A percentile compares a stretch with the other conserved stretches of the same genome.
Evolutionary conservation across 768 basidiomycete species (phyloP).

Genomic region (Mycena latifolia): DNA sequence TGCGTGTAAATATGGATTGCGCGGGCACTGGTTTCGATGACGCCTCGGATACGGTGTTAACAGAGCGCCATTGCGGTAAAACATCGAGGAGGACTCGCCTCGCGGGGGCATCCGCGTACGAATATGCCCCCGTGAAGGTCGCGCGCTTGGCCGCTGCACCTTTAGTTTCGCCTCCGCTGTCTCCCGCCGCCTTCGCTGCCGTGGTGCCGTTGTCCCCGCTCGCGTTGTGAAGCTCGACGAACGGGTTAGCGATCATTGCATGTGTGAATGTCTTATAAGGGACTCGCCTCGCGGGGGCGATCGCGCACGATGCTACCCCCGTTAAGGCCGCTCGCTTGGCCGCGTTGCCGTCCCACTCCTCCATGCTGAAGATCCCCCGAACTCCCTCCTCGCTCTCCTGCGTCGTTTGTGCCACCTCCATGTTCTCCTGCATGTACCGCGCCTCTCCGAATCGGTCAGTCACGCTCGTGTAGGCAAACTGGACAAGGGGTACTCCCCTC

Average conservation of each 20-base stretch:
- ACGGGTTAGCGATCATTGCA: background rate
- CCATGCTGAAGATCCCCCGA: background rate
- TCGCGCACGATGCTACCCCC: no score
- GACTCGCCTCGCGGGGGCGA: no score
- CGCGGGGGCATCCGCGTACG: constrained; percentile 17
- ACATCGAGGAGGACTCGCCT: background rate
- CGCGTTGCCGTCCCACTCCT: background rate
- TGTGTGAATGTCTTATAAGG: background rate
- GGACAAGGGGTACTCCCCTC: no score
- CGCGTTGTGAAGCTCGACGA: background rate
- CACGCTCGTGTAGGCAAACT: no score
- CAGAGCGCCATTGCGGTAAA: background rate
- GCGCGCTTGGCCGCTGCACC: background rate
- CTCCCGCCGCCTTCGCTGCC: constrained; percentile 33
- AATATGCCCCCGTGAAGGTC: constrained; percentile 14
- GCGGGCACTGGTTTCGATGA: background rate
- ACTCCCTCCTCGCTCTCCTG: no score
- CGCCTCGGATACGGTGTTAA: background rate
- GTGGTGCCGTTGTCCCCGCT: constrained; percentile 30
- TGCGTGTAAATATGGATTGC: background rate
- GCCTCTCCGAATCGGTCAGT: no score
- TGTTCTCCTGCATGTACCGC: no score
- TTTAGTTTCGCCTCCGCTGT: background rate
- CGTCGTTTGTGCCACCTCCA: no score
- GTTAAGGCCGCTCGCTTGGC: constrained; percentile 6